Evolutionary conservation across 2,329 filamentous ascomycete species (phyloP).

Genomic region (Tolypocladium ovalisporum): DNA sequence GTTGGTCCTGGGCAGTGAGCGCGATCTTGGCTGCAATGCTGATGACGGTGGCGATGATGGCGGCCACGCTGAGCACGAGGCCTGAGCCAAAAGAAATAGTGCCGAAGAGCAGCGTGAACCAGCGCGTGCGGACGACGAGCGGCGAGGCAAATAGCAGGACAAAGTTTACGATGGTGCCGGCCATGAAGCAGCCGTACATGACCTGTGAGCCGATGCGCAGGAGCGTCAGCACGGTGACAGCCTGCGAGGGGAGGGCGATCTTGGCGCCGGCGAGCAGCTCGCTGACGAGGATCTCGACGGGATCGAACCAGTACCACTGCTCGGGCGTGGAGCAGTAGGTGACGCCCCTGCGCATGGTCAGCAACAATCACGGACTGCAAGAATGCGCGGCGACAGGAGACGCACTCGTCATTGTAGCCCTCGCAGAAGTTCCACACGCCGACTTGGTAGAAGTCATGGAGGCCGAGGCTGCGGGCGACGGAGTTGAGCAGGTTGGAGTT

Average conservation of each 20-base stretch:
- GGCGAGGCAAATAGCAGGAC: slow-evolving; percentile 58
- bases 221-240: slow-evolving; percentile 62
- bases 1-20: slow-evolving; percentile 55
- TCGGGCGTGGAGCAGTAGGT: slow-evolving; percentile 63
- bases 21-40: slow-evolving; percentile 72
- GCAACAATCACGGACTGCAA: background rate
- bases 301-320: slow-evolving; percentile 82
- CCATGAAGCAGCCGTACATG: slow-evolving; percentile 86
- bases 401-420: slow-evolving; percentile 58
- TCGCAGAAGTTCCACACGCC: slow-evolving; percentile 90
- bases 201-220: slow-evolving; percentile 64
- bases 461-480: slow-evolving; percentile 72
- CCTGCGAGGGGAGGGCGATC: slow-evolving; percentile 66
- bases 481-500: slow-evolving; percentile 72
- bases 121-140: slow-evolving; percentile 42
- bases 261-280: slow-evolving; percentile 75
- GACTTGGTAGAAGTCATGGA: slow-evolving; percentile 91
- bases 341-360: slow-evolving; percentile 42
- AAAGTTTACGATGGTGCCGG: slow-evolving; percentile 58
- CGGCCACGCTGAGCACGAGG: slow-evolving; percentile 56
- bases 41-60: slow-evolving; percentile 72
- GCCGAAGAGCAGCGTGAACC: slow-evolving; percentile 57
- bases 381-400: slow-evolving; percentile 1
- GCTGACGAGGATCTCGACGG: slow-evolving; percentile 66
- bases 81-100: slow-evolving; percentile 57